Evolutionary conservation across 1,284 basidiomycete species (phyloP).

Genomic region (Ganoderma sinense): DNA sequence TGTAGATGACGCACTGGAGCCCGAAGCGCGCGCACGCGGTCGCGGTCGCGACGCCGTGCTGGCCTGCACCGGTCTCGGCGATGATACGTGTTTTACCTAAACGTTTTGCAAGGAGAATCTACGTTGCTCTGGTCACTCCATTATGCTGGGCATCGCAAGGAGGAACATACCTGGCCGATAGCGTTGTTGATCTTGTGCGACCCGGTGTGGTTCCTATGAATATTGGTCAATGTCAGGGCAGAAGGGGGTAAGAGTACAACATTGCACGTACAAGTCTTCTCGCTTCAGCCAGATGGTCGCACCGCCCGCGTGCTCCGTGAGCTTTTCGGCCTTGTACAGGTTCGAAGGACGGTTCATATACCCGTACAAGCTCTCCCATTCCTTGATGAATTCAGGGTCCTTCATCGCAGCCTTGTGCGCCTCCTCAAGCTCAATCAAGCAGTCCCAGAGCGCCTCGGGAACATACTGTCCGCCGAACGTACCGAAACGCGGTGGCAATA

Average conservation of each 20-base stretch:
- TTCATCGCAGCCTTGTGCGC: conserved; percentile 88
- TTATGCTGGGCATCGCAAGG: background rate
- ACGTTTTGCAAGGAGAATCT: conserved; percentile 92
- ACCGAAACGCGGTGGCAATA: conserved; percentile 88
- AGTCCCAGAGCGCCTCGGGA: conserved; percentile 93
- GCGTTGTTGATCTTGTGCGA: conserved; percentile 99
- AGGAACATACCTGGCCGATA: conserved; percentile 77
- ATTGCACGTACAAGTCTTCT: conserved; percentile 83
- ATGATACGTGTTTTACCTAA: conserved; percentile 98
- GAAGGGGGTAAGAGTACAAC: no score
- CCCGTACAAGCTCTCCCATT: conserved; percentile 88
- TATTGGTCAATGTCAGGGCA: background rate
- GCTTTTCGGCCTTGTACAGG: conserved; percentile 73
- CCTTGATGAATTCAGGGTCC: conserved; percentile 94
- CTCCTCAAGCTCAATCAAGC: conserved; percentile 89
- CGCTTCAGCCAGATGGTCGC: conserved; percentile 99
- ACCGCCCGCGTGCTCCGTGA: conserved; percentile 74
- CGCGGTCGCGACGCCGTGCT: conserved; percentile 98
- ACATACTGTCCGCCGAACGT: conserved; percentile 98
- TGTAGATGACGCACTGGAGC: conserved; percentile 95
- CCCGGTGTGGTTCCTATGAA: conserved; percentile 89
- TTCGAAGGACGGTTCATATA: conserved; percentile 85
- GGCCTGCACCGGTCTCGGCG: conserved; percentile 98
- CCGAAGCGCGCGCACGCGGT: conserved; percentile 98
- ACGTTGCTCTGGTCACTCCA: background rate